A percentile compares a stretch with the other conserved stretches of the same genome.
Conservation (phyloP, 768 basidiomycete genomes). For the Lactarius hengduanensis region DNA sequence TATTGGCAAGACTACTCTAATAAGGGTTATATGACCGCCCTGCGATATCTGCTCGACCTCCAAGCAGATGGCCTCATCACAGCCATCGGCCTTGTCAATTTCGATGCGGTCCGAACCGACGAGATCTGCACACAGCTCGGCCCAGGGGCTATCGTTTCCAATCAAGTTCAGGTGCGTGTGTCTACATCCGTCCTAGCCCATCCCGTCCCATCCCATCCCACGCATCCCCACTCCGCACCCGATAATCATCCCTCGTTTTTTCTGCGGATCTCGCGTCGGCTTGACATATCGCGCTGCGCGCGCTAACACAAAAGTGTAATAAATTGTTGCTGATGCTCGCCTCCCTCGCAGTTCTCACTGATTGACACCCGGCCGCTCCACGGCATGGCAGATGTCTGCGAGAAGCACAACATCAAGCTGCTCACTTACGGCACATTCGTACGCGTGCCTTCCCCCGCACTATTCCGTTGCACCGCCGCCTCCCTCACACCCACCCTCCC, state of each 20-base stretch:
- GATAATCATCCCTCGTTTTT: not conserved
- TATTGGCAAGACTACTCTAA: constrained; percentile 74
- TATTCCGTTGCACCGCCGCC: constrained; percentile 6
- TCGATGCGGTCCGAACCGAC: constrained; percentile 70
- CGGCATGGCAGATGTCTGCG: constrained; percentile 75
- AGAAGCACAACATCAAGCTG: constrained; percentile 68
- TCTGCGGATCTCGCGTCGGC: not conserved
- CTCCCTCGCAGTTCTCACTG: constrained; percentile 61
- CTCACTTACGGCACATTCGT: constrained; percentile 83
- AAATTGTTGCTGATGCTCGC: constrained; percentile 1
- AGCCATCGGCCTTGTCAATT: constrained; percentile 77
- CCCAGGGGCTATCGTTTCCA: constrained; percentile 69
- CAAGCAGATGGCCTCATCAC: constrained; percentile 57
- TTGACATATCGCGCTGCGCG: not conserved
- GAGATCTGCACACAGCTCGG: constrained; percentile 78
- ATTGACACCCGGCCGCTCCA: constrained; percentile 77
- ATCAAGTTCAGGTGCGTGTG: constrained; percentile 72
- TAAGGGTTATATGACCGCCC: constrained; percentile 46
- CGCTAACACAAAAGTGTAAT: not conserved
- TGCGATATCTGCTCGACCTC: constrained; percentile 57
- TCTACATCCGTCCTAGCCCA: not conserved
- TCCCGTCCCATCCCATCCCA: not conserved
- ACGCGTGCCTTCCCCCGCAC: constrained; percentile 32
- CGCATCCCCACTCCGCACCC: not conserved
- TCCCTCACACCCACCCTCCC: not conserved